Evolutionary conservation across 179 eudicot species (phyloP).

Genomic region (Beta corolliflora): DNA sequence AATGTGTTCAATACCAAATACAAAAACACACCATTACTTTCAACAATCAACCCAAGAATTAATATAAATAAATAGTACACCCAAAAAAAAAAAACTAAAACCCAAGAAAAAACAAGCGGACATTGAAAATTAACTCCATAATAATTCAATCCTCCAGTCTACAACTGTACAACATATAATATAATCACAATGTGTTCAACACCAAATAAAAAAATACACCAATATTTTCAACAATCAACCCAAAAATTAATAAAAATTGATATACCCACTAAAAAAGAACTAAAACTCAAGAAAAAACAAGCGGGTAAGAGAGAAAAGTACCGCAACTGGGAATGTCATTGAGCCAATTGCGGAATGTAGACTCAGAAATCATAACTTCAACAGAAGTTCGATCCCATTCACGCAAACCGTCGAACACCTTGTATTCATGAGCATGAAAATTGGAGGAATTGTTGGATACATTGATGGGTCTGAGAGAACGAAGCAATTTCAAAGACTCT

Average conservation of each 20-base stretch:
- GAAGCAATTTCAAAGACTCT: slow-evolving; percentile 61
- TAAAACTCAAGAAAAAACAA: neutral
- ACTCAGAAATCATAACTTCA: slow-evolving; percentile 57
- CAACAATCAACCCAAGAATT: neutral
- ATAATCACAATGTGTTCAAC: slow-evolving; percentile 1
- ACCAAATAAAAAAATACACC: neutral
- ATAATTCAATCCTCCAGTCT: neutral
- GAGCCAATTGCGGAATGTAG: slow-evolving; percentile 71
- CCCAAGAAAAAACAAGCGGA: neutral
- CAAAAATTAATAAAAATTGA: neutral
- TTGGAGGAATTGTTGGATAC: slow-evolving; percentile 27
- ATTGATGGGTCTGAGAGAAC: slow-evolving; percentile 89
- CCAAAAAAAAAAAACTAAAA: neutral
- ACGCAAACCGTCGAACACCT: slow-evolving; percentile 65
- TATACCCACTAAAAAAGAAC: neutral
- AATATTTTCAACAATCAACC: neutral
- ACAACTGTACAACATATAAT: neutral
- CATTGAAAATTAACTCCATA: too few relatives aligned
- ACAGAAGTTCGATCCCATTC: slow-evolving; percentile 84
- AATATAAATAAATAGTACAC: neutral
- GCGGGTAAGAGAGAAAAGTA: slow-evolving; percentile 17
- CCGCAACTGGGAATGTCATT: slow-evolving; percentile 77
- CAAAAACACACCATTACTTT: neutral
- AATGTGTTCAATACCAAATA: neutral
- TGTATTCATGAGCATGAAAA: slow-evolving; percentile 32